A percentile compares a stretch with the other conserved stretches of the same genome.
These are phyloP conservation scores for Leucocoprinus leucothites DNA, from an alignment of 768 basidiomycete genomes.

Conservation along the genomic window DNA sequence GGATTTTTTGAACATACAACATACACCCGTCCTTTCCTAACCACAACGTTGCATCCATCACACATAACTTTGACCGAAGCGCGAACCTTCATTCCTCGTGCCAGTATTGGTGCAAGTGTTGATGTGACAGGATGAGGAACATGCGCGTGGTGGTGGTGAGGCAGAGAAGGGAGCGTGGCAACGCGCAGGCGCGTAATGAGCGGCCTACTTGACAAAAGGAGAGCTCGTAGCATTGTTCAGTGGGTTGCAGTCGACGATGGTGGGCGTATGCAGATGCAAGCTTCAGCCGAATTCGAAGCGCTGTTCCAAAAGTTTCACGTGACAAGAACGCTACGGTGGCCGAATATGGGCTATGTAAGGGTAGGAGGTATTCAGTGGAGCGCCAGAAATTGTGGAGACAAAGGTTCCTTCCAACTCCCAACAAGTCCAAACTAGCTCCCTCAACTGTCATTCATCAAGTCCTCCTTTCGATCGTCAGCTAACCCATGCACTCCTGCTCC, in stretches of 20 bases:
- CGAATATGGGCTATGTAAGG: too few species aligned
- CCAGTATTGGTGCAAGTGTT: constrained; percentile 29
- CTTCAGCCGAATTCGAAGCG: too few species aligned
- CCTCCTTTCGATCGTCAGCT: too few species aligned
- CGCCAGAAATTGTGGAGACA: too few species aligned
- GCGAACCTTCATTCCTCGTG: constrained; percentile 95
- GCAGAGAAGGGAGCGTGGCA: constrained; percentile 23
- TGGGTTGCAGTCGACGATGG: constrained; percentile 7
- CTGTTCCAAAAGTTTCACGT: too few species aligned
- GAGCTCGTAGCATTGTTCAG: constrained; percentile 54
- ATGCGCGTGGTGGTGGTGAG: constrained; percentile 17
- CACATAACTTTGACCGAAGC: constrained; percentile 94
- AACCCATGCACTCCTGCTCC: too few species aligned
- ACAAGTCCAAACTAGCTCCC: too few species aligned
- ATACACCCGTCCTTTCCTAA: constrained; percentile 87
- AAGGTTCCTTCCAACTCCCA: too few species aligned
- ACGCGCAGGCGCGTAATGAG: constrained; percentile 50
- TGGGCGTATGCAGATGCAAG: neutral
- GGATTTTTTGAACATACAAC: constrained; percentile 92
- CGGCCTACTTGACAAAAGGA: constrained; percentile 61
- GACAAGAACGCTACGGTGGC: too few species aligned
- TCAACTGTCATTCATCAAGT: too few species aligned
- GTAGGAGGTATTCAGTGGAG: too few species aligned
- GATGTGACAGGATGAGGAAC: constrained; percentile 24
- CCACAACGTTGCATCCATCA: constrained; percentile 87